Percentiles rank a stretch among this genome's conserved stretches.
Conservation (phyloP, 2,329 filamentous ascomycete genomes). For the Triangularia verruculosa region DNA sequence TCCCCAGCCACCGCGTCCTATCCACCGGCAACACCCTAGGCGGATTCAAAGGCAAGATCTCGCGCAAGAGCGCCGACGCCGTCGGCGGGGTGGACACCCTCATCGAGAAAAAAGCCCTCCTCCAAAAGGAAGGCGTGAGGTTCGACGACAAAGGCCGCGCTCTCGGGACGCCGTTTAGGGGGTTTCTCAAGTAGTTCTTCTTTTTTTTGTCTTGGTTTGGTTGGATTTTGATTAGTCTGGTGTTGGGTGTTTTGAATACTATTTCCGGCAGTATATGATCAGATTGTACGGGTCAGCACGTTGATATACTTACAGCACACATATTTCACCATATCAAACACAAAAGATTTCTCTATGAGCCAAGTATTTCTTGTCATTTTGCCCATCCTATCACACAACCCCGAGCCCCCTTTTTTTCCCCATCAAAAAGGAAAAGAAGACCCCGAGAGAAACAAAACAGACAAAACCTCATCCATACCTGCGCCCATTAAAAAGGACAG, state of each 20-base stretch:
- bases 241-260: not conserved
- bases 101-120: slow-evolving; percentile 62
- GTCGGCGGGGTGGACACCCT: slow-evolving; percentile 47
- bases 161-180: slow-evolving; percentile 53
- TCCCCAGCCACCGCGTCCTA: slow-evolving; percentile 67
- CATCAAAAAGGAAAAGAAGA: not conserved
- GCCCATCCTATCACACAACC: not conserved
- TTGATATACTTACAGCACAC: too few relatives aligned
- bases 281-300: too few relatives aligned
- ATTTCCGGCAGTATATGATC: too few relatives aligned
- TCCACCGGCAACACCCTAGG: slow-evolving; percentile 69
- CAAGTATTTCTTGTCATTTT: not conserved
- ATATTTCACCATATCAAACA: too few relatives aligned
- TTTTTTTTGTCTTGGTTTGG: too few relatives aligned
- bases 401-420: not conserved
- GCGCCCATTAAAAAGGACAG: not conserved
- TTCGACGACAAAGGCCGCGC: slow-evolving; percentile 61
- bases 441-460: not conserved
- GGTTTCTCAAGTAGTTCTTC: slow-evolving; percentile 32
- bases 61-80: slow-evolving; percentile 48
- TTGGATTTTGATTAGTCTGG: too few relatives aligned
- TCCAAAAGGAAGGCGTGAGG: slow-evolving; percentile 61
- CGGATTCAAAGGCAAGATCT: slow-evolving; percentile 64
- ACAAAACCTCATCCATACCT: not conserved
- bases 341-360: too few relatives aligned